Evolutionary conservation across 495 filamentous ascomycete species (phyloP), one percentile per base, ranked within the genome.

Genomic region (Penicillium manginii): DNA sequence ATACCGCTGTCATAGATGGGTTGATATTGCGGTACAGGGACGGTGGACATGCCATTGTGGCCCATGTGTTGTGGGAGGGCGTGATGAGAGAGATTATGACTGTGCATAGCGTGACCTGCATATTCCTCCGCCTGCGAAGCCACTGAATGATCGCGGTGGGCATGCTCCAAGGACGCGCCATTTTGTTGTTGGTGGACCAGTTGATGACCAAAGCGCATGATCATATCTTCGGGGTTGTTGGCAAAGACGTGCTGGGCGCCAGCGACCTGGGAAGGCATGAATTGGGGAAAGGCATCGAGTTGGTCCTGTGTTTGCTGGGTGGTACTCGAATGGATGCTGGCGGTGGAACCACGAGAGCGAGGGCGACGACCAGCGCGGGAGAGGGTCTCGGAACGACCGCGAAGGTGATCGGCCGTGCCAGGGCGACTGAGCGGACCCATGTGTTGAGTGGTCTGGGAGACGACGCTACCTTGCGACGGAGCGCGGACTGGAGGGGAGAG

Each of bases 331-430:
- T 87, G 88, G 14, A 87, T 84, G 52, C 91, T 93, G n/a, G 90
- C 86, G 4, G 91, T 94, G 45, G 92, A 97, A 39, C 88, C 91
- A 74, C 91, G 81, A 29, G 92, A 96, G 32, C 85, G 78, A 52
- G 89, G 83, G 45, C 90, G 83, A 66, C 85, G 88, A 65, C 80
- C 81, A 56, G 84, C 83, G 50, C 79, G 79, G 2, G 86, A 88
- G 29, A 78, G 78, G 18, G 83, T 86, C 67, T 81, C 84, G 3
- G 86, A 88, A 17, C 86, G 82, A 49, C 82, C 80, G 57, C 86
- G 70, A 64, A 77, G 63, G 19, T 74, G 74, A 60, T 80, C 78
- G 9, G 75, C 78, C 10, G 76, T 79, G 21, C 76, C 76, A 29
- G 78, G 78, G 32, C 78, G 76, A 60, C 76, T 80, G 35, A 64